Evolutionary conservation across 306 rosid genomes (phyloP), one percentile per base, ranked within the genome.

Genomic region (Fragaria ananassa): DNA sequence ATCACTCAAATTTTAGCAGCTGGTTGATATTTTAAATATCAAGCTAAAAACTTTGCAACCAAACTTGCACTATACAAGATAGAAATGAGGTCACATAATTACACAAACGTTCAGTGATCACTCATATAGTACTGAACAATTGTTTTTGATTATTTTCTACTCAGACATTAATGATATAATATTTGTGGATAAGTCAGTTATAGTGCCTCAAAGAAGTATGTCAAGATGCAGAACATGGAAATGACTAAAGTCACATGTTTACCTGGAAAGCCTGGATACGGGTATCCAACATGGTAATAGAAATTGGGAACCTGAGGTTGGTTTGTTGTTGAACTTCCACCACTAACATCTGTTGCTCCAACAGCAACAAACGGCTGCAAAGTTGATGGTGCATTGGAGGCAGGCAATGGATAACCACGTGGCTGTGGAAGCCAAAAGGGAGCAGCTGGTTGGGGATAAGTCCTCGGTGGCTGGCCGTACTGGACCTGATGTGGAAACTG

Each of bases 201-300:
- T 10, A 44, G 19, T 23, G 31, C 65, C 53, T 10, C 29, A 45
- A 17, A 61, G 18, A 72, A 71, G 65, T 53, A n/a, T 35, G 62
- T 51, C 0, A 34, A 34, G 2, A 72, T 47, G 35, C 51, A 51
- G 17, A 37, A 44, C 56, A 69, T 18, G 67, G 27, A 58, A 67
- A 82, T 70, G 65, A 63, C 66, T 41, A 10, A 65, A 23, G 68
- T 78, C 58, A 71, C 64, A 46, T 13, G 64, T 54, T 79, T 78
- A 88, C 96, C 86, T 72, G 85, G 67, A 82, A 83, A 82, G 11
- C 85, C 78, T 8, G 87, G 84, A 80, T 76, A 78, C 8, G 86
- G 12, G 78, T 75, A 87, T 8, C 88, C 91, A 60, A 71, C 66
- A 62, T 57, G 84, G 76, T 81, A 83, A 85, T 66, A 54, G 39